Evolutionary conservation across 306 rosid genomes (phyloP), one percentile per base, ranked within the genome.

Genomic region (Datisca glomerata): DNA sequence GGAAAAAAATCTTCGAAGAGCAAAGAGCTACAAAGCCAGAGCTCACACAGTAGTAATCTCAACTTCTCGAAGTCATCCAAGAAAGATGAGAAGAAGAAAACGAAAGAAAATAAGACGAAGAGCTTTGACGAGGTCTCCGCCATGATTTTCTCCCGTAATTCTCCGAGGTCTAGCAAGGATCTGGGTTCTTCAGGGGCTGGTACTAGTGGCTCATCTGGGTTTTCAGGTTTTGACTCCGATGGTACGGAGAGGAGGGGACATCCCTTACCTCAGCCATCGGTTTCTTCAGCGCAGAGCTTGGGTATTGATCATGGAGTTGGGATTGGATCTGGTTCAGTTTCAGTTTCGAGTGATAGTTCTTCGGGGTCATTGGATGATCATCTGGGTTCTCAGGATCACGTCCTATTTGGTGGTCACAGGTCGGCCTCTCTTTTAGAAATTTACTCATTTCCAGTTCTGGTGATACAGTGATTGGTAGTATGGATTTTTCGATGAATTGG

Each of bases 291-390:
- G 0, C 72, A 64, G 10, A 61, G 68, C 65, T 49, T 51, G 24
- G 49, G 43, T 41, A 46, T 43, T 49, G 96, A 86, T 62, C 87
- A 64, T 15, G 77, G 29, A 1, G 45, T 49, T 22, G 74, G 53
- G 2, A 45, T 56, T 13, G 93, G 85, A 79, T 87, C 74, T 50
- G 69, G 53, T 24, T 71, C 84, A 3, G 50, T 34, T 3, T 83
- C 97, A 19, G 63, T 69, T 32, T 89, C 97, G 2, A 83, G 91
- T 68, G 59, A 66, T 7, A 89, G 81, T 48, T 89, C 97, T 12
- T 72, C 86, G 24, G 68, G 78, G 23, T 82, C 92, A 3, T 79
- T 50, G 4, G 95, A 84, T 7, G 95, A 83, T 20, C 83, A 72
- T 25, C 74, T 48, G 18, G 41, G 68, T 56, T 67, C 63, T 38